Conservation (phyloP, 139 green algal species). For the Mesostigma viride region DNA sequence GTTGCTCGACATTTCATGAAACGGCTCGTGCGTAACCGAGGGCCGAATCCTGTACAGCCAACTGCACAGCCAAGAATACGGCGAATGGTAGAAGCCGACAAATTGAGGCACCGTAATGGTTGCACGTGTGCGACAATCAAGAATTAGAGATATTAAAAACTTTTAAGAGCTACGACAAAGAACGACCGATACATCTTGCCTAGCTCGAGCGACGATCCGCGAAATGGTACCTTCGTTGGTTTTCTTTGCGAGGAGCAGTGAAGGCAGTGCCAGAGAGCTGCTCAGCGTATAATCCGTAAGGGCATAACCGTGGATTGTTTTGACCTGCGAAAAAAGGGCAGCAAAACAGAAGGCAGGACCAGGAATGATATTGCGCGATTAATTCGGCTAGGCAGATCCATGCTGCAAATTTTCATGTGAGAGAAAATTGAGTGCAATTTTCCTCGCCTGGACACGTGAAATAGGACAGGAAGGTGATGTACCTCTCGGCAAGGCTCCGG, state of each 20-base stretch:
- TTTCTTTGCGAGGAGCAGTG: conserved; percentile 63
- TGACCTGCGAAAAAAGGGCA: too few relatives aligned
- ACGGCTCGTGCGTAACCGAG: conserved; percentile 73
- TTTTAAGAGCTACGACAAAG: not conserved
- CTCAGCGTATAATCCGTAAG: conserved; percentile 83
- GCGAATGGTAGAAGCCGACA: conserved; percentile 3
- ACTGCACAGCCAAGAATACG: conserved; percentile 45
- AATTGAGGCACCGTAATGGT: not conserved
- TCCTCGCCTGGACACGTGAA: too few relatives aligned
- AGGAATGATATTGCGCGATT: too few relatives aligned
- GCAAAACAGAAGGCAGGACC: too few relatives aligned
- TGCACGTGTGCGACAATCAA: not conserved
- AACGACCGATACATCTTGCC: not conserved
- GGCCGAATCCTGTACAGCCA: conserved; percentile 89
- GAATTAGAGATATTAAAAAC: not conserved
- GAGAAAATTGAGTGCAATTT: too few relatives aligned
- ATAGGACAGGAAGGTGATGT: too few relatives aligned
- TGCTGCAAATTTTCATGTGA: too few relatives aligned
- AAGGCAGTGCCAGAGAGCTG: conserved; percentile 86
- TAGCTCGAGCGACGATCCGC: too few relatives aligned
- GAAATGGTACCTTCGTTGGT: conserved; percentile 31
- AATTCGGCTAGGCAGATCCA: too few relatives aligned
- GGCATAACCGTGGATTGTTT: conserved; percentile 78
- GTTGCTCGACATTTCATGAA: conserved; percentile 29
- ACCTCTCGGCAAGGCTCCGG: conserved; percentile 68